Evolutionary conservation across 306 rosid genomes (phyloP).

Genomic region (Cucurbita moschata): DNA sequence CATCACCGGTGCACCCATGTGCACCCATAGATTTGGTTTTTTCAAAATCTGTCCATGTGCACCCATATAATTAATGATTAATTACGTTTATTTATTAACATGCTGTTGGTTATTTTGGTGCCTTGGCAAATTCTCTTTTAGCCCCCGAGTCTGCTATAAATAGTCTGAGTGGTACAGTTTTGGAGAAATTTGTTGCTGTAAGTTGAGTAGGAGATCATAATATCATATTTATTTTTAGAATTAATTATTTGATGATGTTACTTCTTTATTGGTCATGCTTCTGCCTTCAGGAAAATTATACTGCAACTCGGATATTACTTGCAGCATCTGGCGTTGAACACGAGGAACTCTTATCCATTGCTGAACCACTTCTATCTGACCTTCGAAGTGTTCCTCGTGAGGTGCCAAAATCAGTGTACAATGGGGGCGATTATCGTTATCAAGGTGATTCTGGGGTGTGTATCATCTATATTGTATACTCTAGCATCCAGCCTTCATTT

Average conservation of each 20-base stretch:
- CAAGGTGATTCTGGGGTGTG: conserved; percentile 76
- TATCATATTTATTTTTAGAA: not conserved
- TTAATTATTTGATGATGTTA: not conserved
- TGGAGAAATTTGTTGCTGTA: conserved; percentile 84
- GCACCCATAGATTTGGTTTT: too few species aligned
- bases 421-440: conserved; percentile 84
- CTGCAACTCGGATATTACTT: conserved; percentile 69
- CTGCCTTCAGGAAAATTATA: conserved; percentile 63
- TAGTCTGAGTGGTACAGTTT: conserved; percentile 40
- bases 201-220: conserved; percentile 20
- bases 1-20: conserved; percentile 28
- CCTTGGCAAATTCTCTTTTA: conserved; percentile 76
- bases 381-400: conserved; percentile 44
- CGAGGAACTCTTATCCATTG: conserved; percentile 59
- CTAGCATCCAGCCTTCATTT: not conserved
- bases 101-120: conserved; percentile 79
- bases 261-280: conserved; percentile 7
- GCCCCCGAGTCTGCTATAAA: conserved; percentile 53
- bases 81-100: conserved; percentile 2
- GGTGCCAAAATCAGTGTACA: conserved; percentile 63
- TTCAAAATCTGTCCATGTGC: too few species aligned
- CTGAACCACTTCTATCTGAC: conserved; percentile 83
- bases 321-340: conserved; percentile 95
- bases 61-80: too few species aligned
- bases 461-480: conserved; percentile 6